Evolutionary conservation across 306 rosid genomes (phyloP).

Genomic region (Dryas drummondii): DNA sequence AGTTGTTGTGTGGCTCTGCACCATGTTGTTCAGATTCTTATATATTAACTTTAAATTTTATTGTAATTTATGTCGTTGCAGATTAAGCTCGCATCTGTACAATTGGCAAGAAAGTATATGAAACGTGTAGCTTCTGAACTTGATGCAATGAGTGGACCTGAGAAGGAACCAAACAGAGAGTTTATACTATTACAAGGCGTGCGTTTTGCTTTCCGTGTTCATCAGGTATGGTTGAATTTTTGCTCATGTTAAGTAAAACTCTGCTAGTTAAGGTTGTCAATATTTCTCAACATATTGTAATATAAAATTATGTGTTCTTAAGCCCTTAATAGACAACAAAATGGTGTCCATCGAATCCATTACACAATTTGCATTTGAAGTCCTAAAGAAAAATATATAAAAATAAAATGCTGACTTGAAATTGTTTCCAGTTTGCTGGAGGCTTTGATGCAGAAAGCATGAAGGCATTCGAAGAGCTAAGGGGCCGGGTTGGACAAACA

Average conservation of each 20-base stretch:
- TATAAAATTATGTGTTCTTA: background rate
- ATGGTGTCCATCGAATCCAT: background rate
- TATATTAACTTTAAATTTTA: too few species aligned
- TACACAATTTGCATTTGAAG: background rate
- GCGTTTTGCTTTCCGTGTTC: conserved; percentile 90
- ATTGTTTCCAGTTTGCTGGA: conserved; percentile 79
- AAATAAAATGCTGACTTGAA: conserved; percentile 11
- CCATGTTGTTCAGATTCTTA: too few species aligned
- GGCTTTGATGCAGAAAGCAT: conserved; percentile 92
- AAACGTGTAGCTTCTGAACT: conserved; percentile 87
- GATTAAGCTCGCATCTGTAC: conserved; percentile 95
- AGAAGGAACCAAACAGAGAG: conserved; percentile 84
- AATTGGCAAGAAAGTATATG: conserved; percentile 87
- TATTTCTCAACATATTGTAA: too few species aligned
- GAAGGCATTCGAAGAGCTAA: conserved; percentile 91
- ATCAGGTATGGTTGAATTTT: conserved; percentile 57
- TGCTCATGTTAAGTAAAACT: background rate
- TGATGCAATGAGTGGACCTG: conserved; percentile 71
- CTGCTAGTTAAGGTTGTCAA: background rate
- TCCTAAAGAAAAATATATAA: background rate
- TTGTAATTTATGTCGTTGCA: conserved; percentile 29
- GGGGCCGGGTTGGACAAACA: conserved; percentile 56
- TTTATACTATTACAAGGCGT: conserved; percentile 85
- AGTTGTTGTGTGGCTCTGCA: background rate
- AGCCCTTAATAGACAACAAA: background rate